Evolutionary conservation across 441 rosid species (phyloP), one percentile per base, ranked within the genome.

Genomic region (Sinapis alba): DNA sequence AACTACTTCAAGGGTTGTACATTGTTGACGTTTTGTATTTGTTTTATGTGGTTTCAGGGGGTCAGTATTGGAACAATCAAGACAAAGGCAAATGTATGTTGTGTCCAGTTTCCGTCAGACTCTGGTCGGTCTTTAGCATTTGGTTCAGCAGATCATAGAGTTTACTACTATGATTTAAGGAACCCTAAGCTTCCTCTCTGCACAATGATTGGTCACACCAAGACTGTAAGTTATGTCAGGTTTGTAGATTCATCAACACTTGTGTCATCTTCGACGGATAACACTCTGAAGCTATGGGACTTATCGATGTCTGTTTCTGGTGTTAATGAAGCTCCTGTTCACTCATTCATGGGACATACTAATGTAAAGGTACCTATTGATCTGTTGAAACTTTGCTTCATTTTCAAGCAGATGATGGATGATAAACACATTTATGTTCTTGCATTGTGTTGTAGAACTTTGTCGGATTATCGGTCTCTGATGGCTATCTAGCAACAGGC

Each of bases 401-500:
- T 47, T 6, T 6, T 47, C 54, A 7, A 16, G 10, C 54, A 68
- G 50, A 61, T 71, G 64, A 53, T 28, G 47, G 47, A 41, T 41
- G 4, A 32, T 32, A 47, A 19, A 27, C 38, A 53, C 65, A 19
- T 41, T 9, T 67, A 16, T 28, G 70, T 38, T 38, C 12, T 15
- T 51, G 11, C n/a, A 2, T 6, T 59, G n/a, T 83, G 78, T 75
- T 74, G 78, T 89, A 96, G 98, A 96, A 91, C 81, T 96, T 96
- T 75, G 98, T 96, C 53, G 99, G 99, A 34, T 84, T 96, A 79
- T 91, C 98, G 13, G 96, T 90, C 21, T 87, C 97, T 38, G 89
- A 96, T 83, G 99, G 99, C 72, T 96, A 92, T 77, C 89, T 96
- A 79, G 99, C 98, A 18, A 93, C 99, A n/a, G 99, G 98, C 72